A percentile compares a stretch with the other conserved stretches of the same genome.
These are phyloP conservation scores for Barnettozyma botsteinii DNA, from an alignment of 805 yeast genomes.

Conservation along the genomic window DNA sequence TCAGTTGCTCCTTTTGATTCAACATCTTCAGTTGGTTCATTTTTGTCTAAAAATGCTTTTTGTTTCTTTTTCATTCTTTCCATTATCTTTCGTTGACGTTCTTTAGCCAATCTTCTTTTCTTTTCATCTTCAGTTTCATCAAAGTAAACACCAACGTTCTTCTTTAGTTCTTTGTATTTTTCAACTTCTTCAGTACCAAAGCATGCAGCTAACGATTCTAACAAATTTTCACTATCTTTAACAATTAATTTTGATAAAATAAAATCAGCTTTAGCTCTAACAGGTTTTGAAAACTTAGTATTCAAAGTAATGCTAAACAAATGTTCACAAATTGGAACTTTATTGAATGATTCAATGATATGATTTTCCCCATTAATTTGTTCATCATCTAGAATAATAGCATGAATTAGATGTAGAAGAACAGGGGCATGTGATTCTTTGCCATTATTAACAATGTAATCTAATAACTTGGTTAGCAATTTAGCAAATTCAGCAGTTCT, in stretches of 20 bases:
- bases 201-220: conserved; percentile 46
- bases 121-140: conserved; percentile 53
- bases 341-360: conserved; percentile 40
- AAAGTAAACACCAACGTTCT: conserved; percentile 30
- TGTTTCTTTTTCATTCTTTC: conserved; percentile 69
- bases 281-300: conserved; percentile 40
- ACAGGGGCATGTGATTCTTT: conserved; percentile 54
- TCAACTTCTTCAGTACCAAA: conserved; percentile 53
- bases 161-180: conserved; percentile 42
- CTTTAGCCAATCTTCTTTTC: conserved; percentile 51
- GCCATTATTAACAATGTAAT: conserved; percentile 42
- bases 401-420: conserved; percentile 65
- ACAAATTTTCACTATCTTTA: conserved; percentile 41
- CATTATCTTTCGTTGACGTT: conserved; percentile 56
- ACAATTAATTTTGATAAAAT: conserved; percentile 46
- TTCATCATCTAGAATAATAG: conserved; percentile 49
- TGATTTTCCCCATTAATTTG: conserved; percentile 33
- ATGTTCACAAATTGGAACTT: conserved; percentile 51
- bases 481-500: conserved; percentile 50
- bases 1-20: conserved; percentile 34
- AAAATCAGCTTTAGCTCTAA: conserved; percentile 50
- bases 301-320: conserved; percentile 47
- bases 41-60: conserved; percentile 58
- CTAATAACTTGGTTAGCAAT: conserved; percentile 51
- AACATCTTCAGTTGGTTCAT: conserved; percentile 27